Base-by-base conservation (phyloP, 257 asterid species). In the Ballota nigra region DNA sequence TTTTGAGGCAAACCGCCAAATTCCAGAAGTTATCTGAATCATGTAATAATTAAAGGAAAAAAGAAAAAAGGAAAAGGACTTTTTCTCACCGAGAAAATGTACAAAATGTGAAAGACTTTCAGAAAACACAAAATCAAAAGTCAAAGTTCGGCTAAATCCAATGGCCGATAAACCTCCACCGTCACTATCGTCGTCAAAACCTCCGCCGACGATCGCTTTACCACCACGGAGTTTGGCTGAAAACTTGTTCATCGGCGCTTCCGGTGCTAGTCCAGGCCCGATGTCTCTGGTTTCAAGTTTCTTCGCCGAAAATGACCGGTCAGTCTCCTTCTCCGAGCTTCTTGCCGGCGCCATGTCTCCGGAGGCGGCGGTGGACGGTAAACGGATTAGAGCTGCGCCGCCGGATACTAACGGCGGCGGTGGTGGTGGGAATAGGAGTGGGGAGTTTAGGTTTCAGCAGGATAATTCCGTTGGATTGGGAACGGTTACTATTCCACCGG, bases 251-350 rank as follows among this genome's bases (percentile, higher is more conserved):
- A 43, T 78, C 23, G 82, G 84, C 58, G 91, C 82, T 33, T 26
- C 77, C 8, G 90, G 86, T 0, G 83, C 74, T 12, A 92, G 97
- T 66, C 97, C 98, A 0, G 95, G 95, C 55, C 96, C 97, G 73
- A 83, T 90, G 98, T 79, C 85, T 63, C 57, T 90, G 40, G 92
- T 87, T 0, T 87, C 98, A 16, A 86, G 77, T 53, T 92, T 90
- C 63, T 92, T 92, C 29, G 75, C 96, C 7, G 93, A 87, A 20
- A 87, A 82, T 69, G 97, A 92, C 73, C 93, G 8, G 88, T 82
- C 29, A 72, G 76, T 20, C 33, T 88, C 98, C 2, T 92, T 90
- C 69, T 84, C 97, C 0, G 96, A 92, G 88, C 95, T 92, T 0
- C 89, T 92, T 1, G 81, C 94, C 36, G 94, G 90, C 56, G 87